Evolutionary conservation across 2,329 filamentous ascomycete species (phyloP).

Genomic region (Aureobasidium sp.): DNA sequence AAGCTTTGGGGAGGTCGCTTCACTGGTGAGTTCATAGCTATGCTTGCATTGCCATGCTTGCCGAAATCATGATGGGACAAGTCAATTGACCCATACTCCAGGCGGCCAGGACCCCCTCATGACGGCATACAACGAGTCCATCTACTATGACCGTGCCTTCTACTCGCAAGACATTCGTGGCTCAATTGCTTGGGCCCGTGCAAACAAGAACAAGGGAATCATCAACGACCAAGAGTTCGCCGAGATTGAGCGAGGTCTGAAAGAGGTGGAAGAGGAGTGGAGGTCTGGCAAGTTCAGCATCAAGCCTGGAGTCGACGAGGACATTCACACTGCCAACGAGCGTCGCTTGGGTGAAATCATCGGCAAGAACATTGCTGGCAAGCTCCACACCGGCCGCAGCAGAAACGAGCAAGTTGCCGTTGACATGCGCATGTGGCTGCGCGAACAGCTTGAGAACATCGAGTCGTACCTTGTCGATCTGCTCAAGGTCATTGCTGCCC

Average conservation of each 20-base stretch:
- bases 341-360: constrained; percentile 64
- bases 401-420: constrained; percentile 86
- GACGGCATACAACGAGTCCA: constrained; percentile 73
- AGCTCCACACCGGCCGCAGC: constrained; percentile 76
- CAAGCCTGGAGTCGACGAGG: constrained; percentile 41
- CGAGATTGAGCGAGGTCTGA: constrained; percentile 64
- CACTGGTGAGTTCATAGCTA: constrained; percentile 35
- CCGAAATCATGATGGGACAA: background rate
- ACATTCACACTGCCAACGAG: constrained; percentile 49
- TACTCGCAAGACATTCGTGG: constrained; percentile 75
- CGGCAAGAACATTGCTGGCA: constrained; percentile 74
- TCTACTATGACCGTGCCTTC: constrained; percentile 69
- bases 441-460: constrained; percentile 62
- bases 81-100: constrained; percentile 24
- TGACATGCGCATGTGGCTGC: constrained; percentile 84
- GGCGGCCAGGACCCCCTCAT: constrained; percentile 79
- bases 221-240: constrained; percentile 63
- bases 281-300: constrained; percentile 35
- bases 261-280: constrained; percentile 46
- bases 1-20: constrained; percentile 57
- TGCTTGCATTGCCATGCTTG: too few species aligned
- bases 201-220: constrained; percentile 68
- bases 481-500: constrained; percentile 56
- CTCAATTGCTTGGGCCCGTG: constrained; percentile 71
- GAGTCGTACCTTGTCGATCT: constrained; percentile 61